Conservation (phyloP, 2,329 filamentous ascomycete species). For the Stachybotrys echinatus region DNA sequence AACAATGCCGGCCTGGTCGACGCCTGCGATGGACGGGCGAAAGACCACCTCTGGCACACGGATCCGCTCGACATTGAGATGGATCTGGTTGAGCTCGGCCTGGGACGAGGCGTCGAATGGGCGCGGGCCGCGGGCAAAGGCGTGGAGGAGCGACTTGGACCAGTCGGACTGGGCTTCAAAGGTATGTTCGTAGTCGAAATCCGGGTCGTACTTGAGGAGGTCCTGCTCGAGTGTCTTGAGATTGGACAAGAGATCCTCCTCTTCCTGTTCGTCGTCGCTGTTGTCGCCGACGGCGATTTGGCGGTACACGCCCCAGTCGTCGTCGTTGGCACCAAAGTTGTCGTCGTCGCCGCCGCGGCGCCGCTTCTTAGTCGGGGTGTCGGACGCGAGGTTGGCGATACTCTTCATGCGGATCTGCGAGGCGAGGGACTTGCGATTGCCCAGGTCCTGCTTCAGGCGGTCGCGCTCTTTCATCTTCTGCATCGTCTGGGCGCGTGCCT, state of each 20-base stretch:
- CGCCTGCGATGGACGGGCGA: slow-evolving; percentile 82
- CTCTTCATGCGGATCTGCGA: slow-evolving; percentile 98
- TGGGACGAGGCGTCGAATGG: slow-evolving; percentile 79
- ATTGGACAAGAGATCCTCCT: slow-evolving; percentile 72
- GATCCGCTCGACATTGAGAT: slow-evolving; percentile 95
- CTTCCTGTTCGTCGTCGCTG: slow-evolving; percentile 86
- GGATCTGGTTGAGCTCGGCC: slow-evolving; percentile 77
- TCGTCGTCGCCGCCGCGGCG: slow-evolving; percentile 88
- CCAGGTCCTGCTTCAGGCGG: slow-evolving; percentile 85
- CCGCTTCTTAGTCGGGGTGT: slow-evolving; percentile 78
- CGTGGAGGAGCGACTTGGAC: slow-evolving; percentile 87
- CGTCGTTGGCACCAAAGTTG: slow-evolving; percentile 93
- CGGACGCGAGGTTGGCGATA: slow-evolving; percentile 90
- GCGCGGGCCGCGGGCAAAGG: slow-evolving; percentile 81
- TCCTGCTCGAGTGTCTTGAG: slow-evolving; percentile 78
- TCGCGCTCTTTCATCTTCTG: slow-evolving; percentile 91
- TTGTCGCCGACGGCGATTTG: slow-evolving; percentile 79
- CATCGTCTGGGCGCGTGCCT: slow-evolving; percentile 64
- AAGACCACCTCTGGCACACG: slow-evolving; percentile 91
- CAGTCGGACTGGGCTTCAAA: slow-evolving; percentile 91
- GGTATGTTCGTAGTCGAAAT: slow-evolving; percentile 89
- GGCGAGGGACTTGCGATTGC: slow-evolving; percentile 93
- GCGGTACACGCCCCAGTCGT: slow-evolving; percentile 96
- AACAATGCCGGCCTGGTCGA: slow-evolving; percentile 89
- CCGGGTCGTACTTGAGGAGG: slow-evolving; percentile 77